Conservation (phyloP, 2,329 filamentous ascomycete genomes). For the Colletotrichum sp. region DNA sequence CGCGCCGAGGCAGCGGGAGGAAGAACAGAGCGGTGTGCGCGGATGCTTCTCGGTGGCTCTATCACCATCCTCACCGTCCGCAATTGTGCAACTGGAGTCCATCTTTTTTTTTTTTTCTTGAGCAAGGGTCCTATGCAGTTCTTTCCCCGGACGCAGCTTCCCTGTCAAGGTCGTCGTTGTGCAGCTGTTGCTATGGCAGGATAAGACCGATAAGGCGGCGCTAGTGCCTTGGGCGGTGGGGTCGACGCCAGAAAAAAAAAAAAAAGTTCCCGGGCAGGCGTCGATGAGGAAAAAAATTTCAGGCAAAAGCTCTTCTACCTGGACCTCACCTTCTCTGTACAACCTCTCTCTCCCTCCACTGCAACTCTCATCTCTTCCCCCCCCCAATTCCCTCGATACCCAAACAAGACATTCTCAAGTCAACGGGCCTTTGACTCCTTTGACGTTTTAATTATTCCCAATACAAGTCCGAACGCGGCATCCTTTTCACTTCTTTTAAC, state of each 20-base stretch:
- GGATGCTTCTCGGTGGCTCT: slow-evolving; percentile 3
- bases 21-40: slow-evolving; percentile 11
- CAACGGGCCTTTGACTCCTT: slow-evolving; percentile 9
- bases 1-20: not conserved
- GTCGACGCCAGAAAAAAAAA: slow-evolving; percentile 1
- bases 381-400: not conserved
- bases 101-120: not conserved
- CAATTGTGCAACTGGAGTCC: not conserved
- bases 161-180: slow-evolving; percentile 6
- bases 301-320: slow-evolving; percentile 18
- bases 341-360: slow-evolving; percentile 11
- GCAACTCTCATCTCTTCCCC: slow-evolving; percentile 16
- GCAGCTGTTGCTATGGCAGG: slow-evolving; percentile 19
- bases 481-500: not conserved
- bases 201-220: slow-evolving; percentile 19
- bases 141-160: slow-evolving; percentile 20
- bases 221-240: slow-evolving; percentile 19
- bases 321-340: slow-evolving; percentile 5
- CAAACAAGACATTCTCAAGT: not conserved
- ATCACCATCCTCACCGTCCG: not conserved
- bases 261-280: slow-evolving; percentile 17
- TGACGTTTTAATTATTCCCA: slow-evolving; percentile 17
- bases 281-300: slow-evolving; percentile 22
- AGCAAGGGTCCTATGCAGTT: slow-evolving; percentile 15
- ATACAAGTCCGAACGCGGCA: slow-evolving; percentile 7